Evolutionary conservation across 257 asterid species (phyloP).

Genomic region (Gardenia jasminoides): DNA sequence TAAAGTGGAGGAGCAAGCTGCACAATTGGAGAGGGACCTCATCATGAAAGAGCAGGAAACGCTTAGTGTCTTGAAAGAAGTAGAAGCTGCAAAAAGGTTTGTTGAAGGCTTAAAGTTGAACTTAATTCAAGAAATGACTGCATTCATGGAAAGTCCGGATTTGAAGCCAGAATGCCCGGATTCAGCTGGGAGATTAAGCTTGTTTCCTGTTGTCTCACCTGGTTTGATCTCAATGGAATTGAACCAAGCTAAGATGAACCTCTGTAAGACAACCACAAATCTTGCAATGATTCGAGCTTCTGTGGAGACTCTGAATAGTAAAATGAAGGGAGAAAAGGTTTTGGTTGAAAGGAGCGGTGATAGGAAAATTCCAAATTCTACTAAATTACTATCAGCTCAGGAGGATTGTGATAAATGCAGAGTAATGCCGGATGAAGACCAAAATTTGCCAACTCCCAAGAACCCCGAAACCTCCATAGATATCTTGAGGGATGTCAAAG

Average conservation of each 20-base stretch:
- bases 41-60: conserved; percentile 61
- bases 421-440: neutral
- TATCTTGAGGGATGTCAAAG: conserved; percentile 19
- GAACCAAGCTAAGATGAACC: conserved; percentile 64
- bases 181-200: conserved; percentile 25
- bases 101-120: conserved; percentile 56
- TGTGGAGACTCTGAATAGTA: conserved; percentile 69
- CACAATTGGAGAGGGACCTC: conserved; percentile 60
- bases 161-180: conserved; percentile 20
- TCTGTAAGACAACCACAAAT: conserved; percentile 59
- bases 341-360: conserved; percentile 29
- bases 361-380: conserved; percentile 21
- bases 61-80: conserved; percentile 55
- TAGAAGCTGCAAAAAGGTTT: conserved; percentile 59
- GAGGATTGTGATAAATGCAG: conserved; percentile 11
- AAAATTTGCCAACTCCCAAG: conserved; percentile 1
- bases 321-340: conserved; percentile 45
- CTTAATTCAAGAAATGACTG: conserved; percentile 49
- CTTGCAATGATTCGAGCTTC: conserved; percentile 80
- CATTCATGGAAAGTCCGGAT: conserved; percentile 39
- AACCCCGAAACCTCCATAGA: conserved; percentile 12
- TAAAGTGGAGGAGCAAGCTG: conserved; percentile 61
- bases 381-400: conserved; percentile 15
- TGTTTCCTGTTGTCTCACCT: conserved; percentile 44
- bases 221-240: conserved; percentile 57